These are phyloP conservation scores for Aegilops tauschii DNA, from an alignment of 176 grass and related monocot genomes.

Conservation along the genomic window DNA sequence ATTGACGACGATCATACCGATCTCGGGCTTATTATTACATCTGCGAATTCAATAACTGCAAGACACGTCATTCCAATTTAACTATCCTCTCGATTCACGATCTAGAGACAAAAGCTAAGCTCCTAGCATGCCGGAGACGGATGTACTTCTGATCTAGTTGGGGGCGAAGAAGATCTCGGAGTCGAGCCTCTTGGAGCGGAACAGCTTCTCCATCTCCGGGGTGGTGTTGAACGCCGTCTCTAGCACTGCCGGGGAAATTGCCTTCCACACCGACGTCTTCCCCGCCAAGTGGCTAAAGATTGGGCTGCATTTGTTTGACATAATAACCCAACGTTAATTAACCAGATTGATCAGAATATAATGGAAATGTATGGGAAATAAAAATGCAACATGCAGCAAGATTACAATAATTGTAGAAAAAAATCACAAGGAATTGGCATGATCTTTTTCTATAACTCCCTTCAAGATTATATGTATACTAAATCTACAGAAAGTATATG, in stretches of 20 bases:
- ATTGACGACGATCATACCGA: neutral
- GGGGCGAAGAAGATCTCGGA: conserved; percentile 49
- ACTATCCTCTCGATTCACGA: neutral
- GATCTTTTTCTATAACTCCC: no score
- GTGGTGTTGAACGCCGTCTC: conserved; percentile 43
- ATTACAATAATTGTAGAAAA: no score
- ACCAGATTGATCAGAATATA: neutral
- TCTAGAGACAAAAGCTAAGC: neutral
- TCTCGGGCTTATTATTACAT: neutral
- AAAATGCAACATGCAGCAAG: no score
- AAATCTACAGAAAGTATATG: neutral
- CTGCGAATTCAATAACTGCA: neutral
- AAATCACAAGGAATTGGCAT: no score
- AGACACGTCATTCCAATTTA: neutral
- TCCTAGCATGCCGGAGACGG: neutral
- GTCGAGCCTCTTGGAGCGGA: conserved; percentile 47
- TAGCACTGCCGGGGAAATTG: conserved; percentile 41
- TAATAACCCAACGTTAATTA: neutral
- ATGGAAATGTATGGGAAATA: neutral
- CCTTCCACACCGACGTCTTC: conserved; percentile 62
- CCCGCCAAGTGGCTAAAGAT: conserved; percentile 57
- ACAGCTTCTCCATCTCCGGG: conserved; percentile 47
- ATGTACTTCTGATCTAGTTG: neutral
- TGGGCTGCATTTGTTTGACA: conserved; percentile 33
- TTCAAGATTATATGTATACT: neutral